Evolutionary conservation across 176 grass and related monocot species (phyloP).

Genomic region (Melocanna baccifera): DNA sequence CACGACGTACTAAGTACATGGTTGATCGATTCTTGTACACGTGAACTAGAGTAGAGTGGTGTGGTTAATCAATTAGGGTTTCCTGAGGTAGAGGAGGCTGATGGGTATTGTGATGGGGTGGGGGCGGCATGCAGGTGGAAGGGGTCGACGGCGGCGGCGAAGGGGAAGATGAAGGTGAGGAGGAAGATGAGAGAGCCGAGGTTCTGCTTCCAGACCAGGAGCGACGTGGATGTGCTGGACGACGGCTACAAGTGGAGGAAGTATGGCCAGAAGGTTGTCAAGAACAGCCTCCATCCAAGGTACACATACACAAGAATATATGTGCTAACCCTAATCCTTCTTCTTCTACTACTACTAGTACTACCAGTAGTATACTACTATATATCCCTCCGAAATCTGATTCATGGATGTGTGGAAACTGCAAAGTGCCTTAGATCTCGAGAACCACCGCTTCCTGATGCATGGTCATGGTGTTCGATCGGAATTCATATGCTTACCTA

Average conservation of each 20-base stretch:
- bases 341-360: neutral
- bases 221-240: slow-evolving; percentile 76
- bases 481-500: neutral
- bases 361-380: neutral
- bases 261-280: slow-evolving; percentile 87
- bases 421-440: neutral
- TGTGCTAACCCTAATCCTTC: slow-evolving; percentile 1
- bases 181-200: slow-evolving; percentile 85
- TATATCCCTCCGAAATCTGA: neutral
- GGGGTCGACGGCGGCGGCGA: slow-evolving; percentile 39
- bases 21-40: neutral
- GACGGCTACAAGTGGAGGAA: slow-evolving; percentile 93
- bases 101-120: neutral
- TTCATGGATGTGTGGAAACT: neutral
- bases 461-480: neutral
- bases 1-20: neutral
- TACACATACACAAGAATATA: neutral
- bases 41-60: neutral
- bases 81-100: neutral
- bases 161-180: slow-evolving; percentile 69
- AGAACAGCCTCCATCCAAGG: slow-evolving; percentile 85
- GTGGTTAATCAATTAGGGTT: slow-evolving; percentile 29
- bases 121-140: slow-evolving; percentile 54
- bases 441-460: neutral
- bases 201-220: slow-evolving; percentile 90